Evolutionary conservation across 208 protist genomes (phyloP), one percentile per base, ranked within the genome.

Genomic region (Entamoeba dispar): DNA sequence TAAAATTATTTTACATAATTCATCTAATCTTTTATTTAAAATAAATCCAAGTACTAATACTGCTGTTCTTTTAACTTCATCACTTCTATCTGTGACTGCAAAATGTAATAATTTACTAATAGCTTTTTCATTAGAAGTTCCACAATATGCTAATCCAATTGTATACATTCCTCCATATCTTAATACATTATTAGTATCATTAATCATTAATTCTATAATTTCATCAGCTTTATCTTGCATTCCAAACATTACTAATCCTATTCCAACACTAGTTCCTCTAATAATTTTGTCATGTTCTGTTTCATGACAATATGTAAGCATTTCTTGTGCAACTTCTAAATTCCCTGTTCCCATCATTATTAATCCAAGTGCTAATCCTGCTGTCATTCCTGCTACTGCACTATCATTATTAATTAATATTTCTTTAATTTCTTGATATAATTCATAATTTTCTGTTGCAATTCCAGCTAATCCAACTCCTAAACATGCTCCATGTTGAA

Each of bases 251-350:
- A 98, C 97, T 12, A 99, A 94, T 22, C 98, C 97, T 49, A 99
- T 94, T 50, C 97, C 98, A 95, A 99, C 97, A 50, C 96, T 96
- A 8, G 98, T 94, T 43, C 98, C 98, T 50, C 98, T 97, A 93
- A 99, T 99, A 92, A 99, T 98, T 96, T 99, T 99, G 95, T 99
- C 98, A 95, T 99, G 99, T 95, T 98, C 96, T 50, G 98, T 99
- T n/a, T 86, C 69, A 43, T 14, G 8, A 90, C 12, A 12, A 38
- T 90, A 0, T 90, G 8, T 27, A 38, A n/a, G 31, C 31, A 43
- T 27, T 73, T 17, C 57, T 73, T 73, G 49, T 91, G 92, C 92
- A 91, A 93, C 38, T 43, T 43, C 38, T 43, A 43, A 43, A 43
- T 43, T 43, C 0, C 38, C 38, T 43, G 38, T 3, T 43, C 38